Evolutionary conservation across 2,329 filamentous ascomycete genomes (phyloP).

Genomic region (Septoria petroselini): DNA sequence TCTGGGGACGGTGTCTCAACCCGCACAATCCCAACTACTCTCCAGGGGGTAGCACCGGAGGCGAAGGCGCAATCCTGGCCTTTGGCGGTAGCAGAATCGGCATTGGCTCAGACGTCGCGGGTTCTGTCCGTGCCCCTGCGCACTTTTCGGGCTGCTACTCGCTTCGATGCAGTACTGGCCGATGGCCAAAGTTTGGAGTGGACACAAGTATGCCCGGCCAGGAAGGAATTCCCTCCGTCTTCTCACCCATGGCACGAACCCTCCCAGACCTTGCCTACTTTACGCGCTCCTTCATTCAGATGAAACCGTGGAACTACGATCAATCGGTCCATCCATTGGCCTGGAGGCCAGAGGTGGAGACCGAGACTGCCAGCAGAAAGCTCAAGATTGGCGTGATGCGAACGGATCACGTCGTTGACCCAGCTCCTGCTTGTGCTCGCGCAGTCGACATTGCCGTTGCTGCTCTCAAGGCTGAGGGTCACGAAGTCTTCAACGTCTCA

Average conservation of each 20-base stretch:
- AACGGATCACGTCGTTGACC: constrained; percentile 72
- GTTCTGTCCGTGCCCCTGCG: constrained; percentile 80
- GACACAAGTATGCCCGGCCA: constrained; percentile 88
- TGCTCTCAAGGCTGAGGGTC: constrained; percentile 68
- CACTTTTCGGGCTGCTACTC: constrained; percentile 89
- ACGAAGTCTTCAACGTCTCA: constrained; percentile 66
- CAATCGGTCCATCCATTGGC: constrained; percentile 78
- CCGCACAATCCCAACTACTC: constrained; percentile 82
- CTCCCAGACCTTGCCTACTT: constrained; percentile 82
- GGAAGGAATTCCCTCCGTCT: constrained; percentile 84
- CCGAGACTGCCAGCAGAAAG: constrained; percentile 59
- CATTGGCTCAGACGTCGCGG: constrained; percentile 86
- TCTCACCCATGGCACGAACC: constrained; percentile 88
- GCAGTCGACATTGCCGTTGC: constrained; percentile 68
- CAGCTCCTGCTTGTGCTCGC: constrained; percentile 76
- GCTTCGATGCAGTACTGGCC: constrained; percentile 78
- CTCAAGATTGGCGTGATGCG: constrained; percentile 73
- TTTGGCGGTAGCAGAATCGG: constrained; percentile 80
- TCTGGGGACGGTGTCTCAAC: constrained; percentile 82
- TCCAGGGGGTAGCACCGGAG: constrained; percentile 83
- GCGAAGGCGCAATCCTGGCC: constrained; percentile 77
- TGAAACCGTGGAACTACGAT: constrained; percentile 88
- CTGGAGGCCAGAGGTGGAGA: constrained; percentile 66
- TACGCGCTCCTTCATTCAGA: constrained; percentile 69
- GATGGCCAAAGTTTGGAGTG: constrained; percentile 83